Evolutionary conservation across 148 eudicot genomes (phyloP), one percentile per base, ranked within the genome.

Genomic region (Cornus florida): DNA sequence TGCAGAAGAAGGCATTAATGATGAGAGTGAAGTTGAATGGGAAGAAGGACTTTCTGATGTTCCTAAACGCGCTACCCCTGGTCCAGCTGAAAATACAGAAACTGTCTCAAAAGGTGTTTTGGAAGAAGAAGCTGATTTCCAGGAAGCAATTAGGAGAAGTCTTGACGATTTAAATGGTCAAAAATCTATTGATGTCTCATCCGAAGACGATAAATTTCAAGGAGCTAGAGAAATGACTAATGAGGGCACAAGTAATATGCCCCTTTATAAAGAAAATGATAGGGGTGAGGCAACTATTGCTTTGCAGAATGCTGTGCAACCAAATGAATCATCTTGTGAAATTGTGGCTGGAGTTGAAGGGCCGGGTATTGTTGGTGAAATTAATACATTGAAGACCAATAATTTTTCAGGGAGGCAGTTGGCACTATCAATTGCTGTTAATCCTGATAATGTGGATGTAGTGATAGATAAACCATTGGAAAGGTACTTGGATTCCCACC

Each of bases 101-200:
- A 28, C 74, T 81, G 79, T 74, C 43, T 86, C 92, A 33, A 91
- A 88, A 87, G 99, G 95, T 71, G 90, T 81, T 73, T 68, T 83
- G 79, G 89, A 91, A 84, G 99, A 93, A 89, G 97, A 91, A 84
- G 87, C 83, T 57, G 91, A 92, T 79, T 82, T 91, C 41, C 94
- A 89, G 82, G 98, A 96, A 84, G 99, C 99, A 57, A 82, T 93
- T 64, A 87, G 84, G 84, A 90, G 89, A 84, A 96, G 98, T 87
- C 89, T 93, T 50, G 85, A 77, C 79, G 97, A 92, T 86, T 31
- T 68, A 72, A 73, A 70, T 69, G 86, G 64, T 75, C 74, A 74
- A 43, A 78, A 73, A 35, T 74, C 71, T 31, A 77, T 43, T 73
- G 81, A 62, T 81, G 82, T 60, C 50, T 85, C 83, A 56, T 39